phyloP scores from a whole-genome alignment of 2,329 filamentous ascomycete genomes.

The Aspergillus sergii region DNA sequence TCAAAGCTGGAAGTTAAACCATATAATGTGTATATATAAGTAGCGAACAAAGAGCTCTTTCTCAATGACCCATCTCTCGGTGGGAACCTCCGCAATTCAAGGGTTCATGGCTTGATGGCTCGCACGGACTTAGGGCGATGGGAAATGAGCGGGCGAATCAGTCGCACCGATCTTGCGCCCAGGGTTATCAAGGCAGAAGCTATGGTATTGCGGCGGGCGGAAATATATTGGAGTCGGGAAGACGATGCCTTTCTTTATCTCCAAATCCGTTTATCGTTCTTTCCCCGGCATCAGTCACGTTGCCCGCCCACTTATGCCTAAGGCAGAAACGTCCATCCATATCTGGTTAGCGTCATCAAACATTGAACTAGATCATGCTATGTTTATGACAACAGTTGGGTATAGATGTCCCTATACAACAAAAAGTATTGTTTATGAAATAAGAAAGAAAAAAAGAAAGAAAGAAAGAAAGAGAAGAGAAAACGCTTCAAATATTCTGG shows the following conservation, averaged over 20 bases:
- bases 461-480: background rate
- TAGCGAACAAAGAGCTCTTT: background rate
- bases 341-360: constrained; percentile 11
- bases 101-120: background rate
- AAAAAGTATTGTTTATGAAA: background rate
- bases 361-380: background rate
- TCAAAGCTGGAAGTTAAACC: background rate
- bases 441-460: background rate
- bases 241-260: background rate
- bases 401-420: no score
- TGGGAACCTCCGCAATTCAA: background rate
- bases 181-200: background rate
- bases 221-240: background rate
- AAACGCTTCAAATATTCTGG: background rate
- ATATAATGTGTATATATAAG: constrained; percentile 4
- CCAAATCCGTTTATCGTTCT: constrained; percentile 5
- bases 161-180: background rate
- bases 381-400: background rate
- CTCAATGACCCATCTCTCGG: background rate
- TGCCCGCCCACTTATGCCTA: constrained; percentile 17
- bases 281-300: constrained; percentile 23
- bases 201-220: background rate
- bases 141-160: background rate
- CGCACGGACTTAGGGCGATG: background rate
- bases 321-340: constrained; percentile 4